These are phyloP conservation scores for Pseudonitzschia multiseries DNA, from an alignment of 108 stramenopile species.

Conservation along the genomic window DNA sequence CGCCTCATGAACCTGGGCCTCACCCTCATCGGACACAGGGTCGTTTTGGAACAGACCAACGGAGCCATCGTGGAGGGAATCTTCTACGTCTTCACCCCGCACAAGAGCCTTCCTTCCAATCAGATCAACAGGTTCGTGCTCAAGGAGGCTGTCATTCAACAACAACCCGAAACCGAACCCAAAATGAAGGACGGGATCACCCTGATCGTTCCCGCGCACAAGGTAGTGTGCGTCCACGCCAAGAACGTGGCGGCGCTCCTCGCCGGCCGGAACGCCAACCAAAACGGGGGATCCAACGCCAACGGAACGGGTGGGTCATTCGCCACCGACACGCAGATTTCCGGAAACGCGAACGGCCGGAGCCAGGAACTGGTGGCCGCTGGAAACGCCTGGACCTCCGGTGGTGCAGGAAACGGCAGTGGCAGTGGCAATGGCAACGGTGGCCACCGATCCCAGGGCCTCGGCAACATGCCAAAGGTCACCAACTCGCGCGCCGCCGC, in stretches of 20 bases:
- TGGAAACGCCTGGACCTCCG: constrained; percentile 75
- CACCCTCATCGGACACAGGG: constrained; percentile 66
- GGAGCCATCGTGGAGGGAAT: constrained; percentile 76
- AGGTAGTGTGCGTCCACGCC: constrained; percentile 55
- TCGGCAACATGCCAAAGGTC: constrained; percentile 3
- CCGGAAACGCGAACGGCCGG: constrained; percentile 36
- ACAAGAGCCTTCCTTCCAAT: constrained; percentile 34
- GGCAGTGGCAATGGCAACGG: background rate
- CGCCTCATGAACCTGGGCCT: constrained; percentile 66
- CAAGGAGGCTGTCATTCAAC: constrained; percentile 46
- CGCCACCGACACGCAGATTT: constrained; percentile 74
- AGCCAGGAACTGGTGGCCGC: constrained; percentile 62
- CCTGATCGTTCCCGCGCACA: constrained; percentile 46
- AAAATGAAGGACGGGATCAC: constrained; percentile 52
- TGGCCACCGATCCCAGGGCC: constrained; percentile 1
- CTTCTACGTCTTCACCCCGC: constrained; percentile 76
- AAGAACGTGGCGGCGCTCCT: constrained; percentile 58
- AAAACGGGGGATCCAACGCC: constrained; percentile 12
- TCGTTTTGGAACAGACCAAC: constrained; percentile 46
- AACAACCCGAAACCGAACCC: constrained; percentile 13
- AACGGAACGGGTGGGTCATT: constrained; percentile 21
- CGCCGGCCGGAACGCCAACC: constrained; percentile 14
- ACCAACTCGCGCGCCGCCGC: constrained; percentile 25
- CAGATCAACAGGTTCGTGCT: constrained; percentile 64
- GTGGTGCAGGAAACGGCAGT: constrained; percentile 23